A percentile compares a stretch with the other conserved stretches of the same genome.
Evolutionary conservation across 805 yeast genomes (phyloP).

Genomic region (Nakazawaea pomicola): DNA sequence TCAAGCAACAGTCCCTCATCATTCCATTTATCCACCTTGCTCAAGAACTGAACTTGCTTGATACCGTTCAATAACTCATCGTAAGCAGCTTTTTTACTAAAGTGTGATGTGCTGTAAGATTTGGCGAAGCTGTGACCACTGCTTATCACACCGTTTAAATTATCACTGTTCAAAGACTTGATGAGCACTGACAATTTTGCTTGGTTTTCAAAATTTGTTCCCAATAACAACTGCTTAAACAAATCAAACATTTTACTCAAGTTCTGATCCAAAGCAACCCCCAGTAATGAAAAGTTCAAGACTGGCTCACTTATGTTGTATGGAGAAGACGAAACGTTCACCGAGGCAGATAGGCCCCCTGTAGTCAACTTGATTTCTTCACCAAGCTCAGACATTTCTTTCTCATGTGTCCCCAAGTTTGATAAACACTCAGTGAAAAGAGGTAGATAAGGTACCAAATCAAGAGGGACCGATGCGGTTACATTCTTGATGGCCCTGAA

Average conservation of each 20-base stretch:
- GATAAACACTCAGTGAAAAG: slow-evolving; percentile 76
- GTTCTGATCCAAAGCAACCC: slow-evolving; percentile 67
- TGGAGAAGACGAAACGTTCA: slow-evolving; percentile 54
- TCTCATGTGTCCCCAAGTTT: slow-evolving; percentile 74
- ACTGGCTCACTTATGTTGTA: slow-evolving; percentile 39
- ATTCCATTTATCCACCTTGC: slow-evolving; percentile 50
- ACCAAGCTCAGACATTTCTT: slow-evolving; percentile 76
- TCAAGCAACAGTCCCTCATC: slow-evolving; percentile 42
- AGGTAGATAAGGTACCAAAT: slow-evolving; percentile 65
- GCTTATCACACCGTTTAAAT: slow-evolving; percentile 75
- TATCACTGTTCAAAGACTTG: slow-evolving; percentile 70
- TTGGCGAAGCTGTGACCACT: slow-evolving; percentile 85
- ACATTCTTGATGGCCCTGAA: slow-evolving; percentile 63
- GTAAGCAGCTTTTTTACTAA: slow-evolving; percentile 56
- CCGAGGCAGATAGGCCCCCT: slow-evolving; percentile 74
- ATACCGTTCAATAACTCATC: slow-evolving; percentile 70
- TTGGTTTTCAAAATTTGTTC: slow-evolving; percentile 61
- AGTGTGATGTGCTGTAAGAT: slow-evolving; percentile 55
- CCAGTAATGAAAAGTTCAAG: slow-evolving; percentile 53
- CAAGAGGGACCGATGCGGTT: slow-evolving; percentile 45
- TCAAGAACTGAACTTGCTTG: slow-evolving; percentile 67
- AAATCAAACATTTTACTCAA: slow-evolving; percentile 55
- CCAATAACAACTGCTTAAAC: slow-evolving; percentile 61
- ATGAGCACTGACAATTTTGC: slow-evolving; percentile 71
- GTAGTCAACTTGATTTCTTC: slow-evolving; percentile 77